Evolutionary conservation across 441 rosid species (phyloP), one percentile per base, ranked within the genome.

Genomic region (Iberis amara): DNA sequence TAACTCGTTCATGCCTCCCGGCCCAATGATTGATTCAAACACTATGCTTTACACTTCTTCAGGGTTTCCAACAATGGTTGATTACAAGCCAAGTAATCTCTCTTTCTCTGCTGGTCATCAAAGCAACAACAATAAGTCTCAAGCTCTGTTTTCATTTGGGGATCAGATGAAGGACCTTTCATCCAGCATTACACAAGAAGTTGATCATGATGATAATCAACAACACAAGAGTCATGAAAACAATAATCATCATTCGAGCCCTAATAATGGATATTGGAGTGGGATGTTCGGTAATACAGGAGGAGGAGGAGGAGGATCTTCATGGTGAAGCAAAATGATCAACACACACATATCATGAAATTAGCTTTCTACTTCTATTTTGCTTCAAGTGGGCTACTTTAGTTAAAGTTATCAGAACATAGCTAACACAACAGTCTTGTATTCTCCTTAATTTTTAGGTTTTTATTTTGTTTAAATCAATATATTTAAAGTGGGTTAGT

Each of bases 191-290:
- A 39, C 79, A 36, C 68, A 52, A 41, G 86, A 74, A 49, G 73
- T 64, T 56, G 81, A 63, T 46, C 73, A 75, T 59, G 81, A 32
- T 32, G 10, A 73, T 45, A 74, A 75, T 59, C 71, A 66, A 60
- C 71, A 67, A 42, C 71, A 61, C 12, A 61, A 67, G 62, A 61
- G 18, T 42, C 57, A 60, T 40, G 66, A 47, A 13, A 52, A 51
- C 15, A 41, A 55, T 56, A 58, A 58, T 45, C 53, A 66, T 26
- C 40, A 55, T 36, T 10, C 71, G 70, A 77, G 68, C 44, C 57
- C 65, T 71, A 55, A 76, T 69, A 57, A 77, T 70, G 86, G 84
- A 43, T 83, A 76, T 52, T 86, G 95, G 95, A 86, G 71, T 68
- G 95, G 89, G 38, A 73, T 79, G 83, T 76, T 86, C 58, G 59